A percentile compares a stretch with the other conserved stretches of the same genome.
Evolutionary conservation across 2,329 filamentous ascomycete species (phyloP).

Genomic region (Botrytis aclada): DNA sequence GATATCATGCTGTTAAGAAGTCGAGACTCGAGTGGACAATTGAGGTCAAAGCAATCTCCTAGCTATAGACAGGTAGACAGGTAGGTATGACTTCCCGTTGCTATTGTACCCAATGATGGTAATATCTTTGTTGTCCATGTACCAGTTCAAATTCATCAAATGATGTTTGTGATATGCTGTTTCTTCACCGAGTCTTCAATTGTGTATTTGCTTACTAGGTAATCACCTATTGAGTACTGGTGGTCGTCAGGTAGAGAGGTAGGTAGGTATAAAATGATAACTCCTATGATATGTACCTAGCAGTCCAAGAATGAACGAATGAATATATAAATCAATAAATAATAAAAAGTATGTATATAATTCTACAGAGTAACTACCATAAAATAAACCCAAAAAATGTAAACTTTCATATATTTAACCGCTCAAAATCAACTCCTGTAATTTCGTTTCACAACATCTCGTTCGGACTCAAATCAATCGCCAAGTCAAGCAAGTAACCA

Average conservation of each 20-base stretch:
- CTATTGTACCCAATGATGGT: neutral
- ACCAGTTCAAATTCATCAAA: neutral
- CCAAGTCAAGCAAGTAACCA: neutral
- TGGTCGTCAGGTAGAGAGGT: no score
- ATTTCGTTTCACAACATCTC: constrained; percentile 1
- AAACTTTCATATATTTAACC: neutral
- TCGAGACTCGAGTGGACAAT: neutral
- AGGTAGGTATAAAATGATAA: neutral
- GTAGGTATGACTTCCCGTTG: neutral
- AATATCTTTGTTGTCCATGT: neutral
- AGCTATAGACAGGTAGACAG: neutral
- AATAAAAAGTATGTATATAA: no score
- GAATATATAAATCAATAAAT: neutral
- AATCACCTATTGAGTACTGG: no score
- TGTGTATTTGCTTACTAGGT: neutral
- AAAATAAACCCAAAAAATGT: neutral
- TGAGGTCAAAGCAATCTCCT: neutral
- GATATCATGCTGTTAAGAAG: neutral
- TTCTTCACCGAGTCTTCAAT: neutral
- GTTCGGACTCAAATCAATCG: neutral
- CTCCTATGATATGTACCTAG: no score
- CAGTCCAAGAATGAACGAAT: neutral
- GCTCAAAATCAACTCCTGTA: neutral
- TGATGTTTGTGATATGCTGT: neutral
- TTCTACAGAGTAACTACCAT: neutral